phyloP scores from a whole-genome alignment of 768 basidiomycete genomes.

The Podaxis rugospora region DNA sequence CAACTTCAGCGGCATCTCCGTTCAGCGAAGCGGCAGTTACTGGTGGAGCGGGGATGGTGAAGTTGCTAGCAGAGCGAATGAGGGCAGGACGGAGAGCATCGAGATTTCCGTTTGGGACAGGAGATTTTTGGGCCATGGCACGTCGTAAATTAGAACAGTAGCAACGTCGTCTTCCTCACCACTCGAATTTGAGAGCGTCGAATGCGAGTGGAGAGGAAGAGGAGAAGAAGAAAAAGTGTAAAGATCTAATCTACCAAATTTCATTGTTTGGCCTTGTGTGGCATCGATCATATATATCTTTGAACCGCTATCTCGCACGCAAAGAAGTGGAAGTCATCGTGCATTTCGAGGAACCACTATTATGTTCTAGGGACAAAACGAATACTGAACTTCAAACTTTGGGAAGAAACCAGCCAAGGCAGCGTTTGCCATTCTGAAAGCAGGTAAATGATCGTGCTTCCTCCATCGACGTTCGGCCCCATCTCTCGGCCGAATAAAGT shows the following conservation, averaged over 20 bases:
- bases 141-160: constrained; percentile 3
- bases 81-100: constrained; percentile 34
- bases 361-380: too few relatives aligned
- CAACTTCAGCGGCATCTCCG: constrained; percentile 23
- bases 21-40: constrained; percentile 27
- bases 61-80: constrained; percentile 38
- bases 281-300: not conserved
- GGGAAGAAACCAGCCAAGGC: too few relatives aligned
- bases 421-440: too few relatives aligned
- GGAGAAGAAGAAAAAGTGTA: constrained; percentile 34
- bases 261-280: constrained; percentile 30
- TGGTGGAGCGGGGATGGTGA: constrained; percentile 30
- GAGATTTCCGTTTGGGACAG: constrained; percentile 18
- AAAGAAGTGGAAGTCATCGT: too few relatives aligned
- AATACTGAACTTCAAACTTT: too few relatives aligned
- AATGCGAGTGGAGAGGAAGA: constrained; percentile 48
- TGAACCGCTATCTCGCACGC: too few relatives aligned
- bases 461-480: too few relatives aligned
- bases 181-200: constrained; percentile 34
- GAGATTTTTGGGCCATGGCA: constrained; percentile 12
- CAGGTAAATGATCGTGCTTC: too few relatives aligned
- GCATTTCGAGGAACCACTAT: too few relatives aligned
- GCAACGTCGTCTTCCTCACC: constrained; percentile 38
- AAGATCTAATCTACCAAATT: constrained; percentile 34
- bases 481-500: too few relatives aligned